Conservation (phyloP, 306 rosid genomes). For the Cucumis sativus region DNA sequence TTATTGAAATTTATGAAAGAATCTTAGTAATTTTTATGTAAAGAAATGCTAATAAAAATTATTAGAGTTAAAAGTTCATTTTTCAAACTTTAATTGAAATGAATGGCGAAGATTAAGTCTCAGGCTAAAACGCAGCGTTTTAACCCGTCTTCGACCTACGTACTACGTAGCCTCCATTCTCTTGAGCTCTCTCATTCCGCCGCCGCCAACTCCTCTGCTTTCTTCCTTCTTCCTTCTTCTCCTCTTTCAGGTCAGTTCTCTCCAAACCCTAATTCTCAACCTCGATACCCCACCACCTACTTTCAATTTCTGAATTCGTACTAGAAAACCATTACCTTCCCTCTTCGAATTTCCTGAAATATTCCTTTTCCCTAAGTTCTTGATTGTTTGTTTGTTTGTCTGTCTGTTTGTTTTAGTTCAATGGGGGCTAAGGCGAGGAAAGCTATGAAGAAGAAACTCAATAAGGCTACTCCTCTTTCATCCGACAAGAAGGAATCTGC, state of each 20-base stretch:
- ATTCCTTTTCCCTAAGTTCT: background rate
- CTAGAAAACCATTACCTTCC: background rate
- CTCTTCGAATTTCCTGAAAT: background rate
- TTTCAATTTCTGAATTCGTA: background rate
- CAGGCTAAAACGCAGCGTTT: background rate
- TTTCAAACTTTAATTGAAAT: background rate
- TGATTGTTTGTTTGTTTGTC: background rate
- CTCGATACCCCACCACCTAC: background rate
- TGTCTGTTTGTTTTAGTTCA: background rate
- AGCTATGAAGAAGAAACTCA: conserved; percentile 59
- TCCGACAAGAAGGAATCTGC: conserved; percentile 24
- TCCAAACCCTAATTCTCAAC: background rate
- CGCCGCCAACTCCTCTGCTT: background rate
- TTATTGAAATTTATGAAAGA: too few species aligned
- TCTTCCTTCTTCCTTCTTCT: background rate
- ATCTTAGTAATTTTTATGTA: too few species aligned
- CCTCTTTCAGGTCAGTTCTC: background rate
- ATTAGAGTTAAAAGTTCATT: too few species aligned
- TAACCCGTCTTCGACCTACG: background rate
- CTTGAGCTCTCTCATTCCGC: background rate
- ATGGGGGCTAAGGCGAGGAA: conserved; percentile 79
- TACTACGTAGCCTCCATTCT: background rate
- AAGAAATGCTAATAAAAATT: too few species aligned
- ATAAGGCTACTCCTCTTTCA: conserved; percentile 20
- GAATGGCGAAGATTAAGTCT: background rate